Evolutionary conservation across 2,329 filamentous ascomycete species (phyloP).

Genomic region (Sclerotinia spermophila): DNA sequence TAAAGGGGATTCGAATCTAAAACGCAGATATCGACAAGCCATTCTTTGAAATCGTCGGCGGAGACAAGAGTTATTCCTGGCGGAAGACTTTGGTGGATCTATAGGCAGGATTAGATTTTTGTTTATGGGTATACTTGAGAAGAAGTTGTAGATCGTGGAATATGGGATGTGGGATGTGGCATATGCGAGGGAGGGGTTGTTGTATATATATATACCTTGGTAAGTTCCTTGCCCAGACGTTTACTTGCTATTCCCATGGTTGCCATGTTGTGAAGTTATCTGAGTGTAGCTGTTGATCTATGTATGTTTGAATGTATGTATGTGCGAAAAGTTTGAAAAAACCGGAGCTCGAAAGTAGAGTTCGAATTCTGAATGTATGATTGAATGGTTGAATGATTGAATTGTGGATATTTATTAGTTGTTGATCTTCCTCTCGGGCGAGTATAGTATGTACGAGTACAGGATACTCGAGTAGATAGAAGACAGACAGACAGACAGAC

Average conservation of each 20-base stretch:
- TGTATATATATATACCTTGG: constrained; percentile 47
- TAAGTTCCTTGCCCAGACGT: constrained; percentile 56
- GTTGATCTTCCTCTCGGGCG: not conserved
- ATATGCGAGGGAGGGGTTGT: not conserved
- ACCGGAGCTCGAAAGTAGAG: too few relatives aligned
- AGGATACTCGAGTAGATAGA: not conserved
- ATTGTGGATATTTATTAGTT: not conserved
- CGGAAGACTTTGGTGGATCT: constrained; percentile 42
- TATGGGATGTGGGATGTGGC: too few relatives aligned
- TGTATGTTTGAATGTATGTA: not conserved
- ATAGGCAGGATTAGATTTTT: not conserved
- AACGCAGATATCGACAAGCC: constrained; percentile 88
- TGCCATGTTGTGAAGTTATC: not conserved
- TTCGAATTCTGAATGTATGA: not conserved
- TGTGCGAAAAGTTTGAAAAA: not conserved
- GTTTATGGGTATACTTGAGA: not conserved
- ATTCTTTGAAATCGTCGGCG: constrained; percentile 80
- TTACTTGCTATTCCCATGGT: constrained; percentile 45
- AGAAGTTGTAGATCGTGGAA: not conserved
- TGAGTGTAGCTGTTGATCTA: not conserved
- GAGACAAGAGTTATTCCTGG: constrained; percentile 75
- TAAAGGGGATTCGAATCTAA: constrained; percentile 91
- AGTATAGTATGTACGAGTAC: not conserved
- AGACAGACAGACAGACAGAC: too few relatives aligned
- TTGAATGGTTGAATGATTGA: not conserved